Base-by-base conservation (phyloP, 2,329 filamentous ascomycete genomes). In the Colletotrichum tanaceti region DNA sequence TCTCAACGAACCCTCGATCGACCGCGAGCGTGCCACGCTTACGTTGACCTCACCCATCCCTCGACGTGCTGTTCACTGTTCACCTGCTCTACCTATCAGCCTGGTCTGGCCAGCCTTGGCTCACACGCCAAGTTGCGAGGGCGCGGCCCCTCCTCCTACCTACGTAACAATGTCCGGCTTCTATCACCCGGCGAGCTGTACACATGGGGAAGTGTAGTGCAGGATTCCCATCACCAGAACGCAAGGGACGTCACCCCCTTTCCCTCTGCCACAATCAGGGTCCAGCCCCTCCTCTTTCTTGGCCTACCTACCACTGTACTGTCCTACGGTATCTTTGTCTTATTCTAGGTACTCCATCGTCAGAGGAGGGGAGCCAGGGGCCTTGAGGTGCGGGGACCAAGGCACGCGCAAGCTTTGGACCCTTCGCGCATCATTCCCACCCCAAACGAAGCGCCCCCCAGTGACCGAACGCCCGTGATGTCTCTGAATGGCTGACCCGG, bases 191-290 rank as follows among this genome's bases (percentile, higher is more conserved):
- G 28, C 28, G 41, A 9, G 49, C 38, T 14, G 2, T 4, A 22
- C 47, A 18, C 24, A 7, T 9, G 7, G 50, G 14, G 9, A 39
- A 32, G 28, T 32, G 28, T 32, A 32, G 28, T 32, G 46, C n/a
- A 50, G 24, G 43, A 20, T 41, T 9, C 22, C 50, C 38, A 24
- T 43, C 5, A 39, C 11, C 55, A 28, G 22, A 46, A 49, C 60
- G 65, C 55, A 57, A 65, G 65, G 65, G 62, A 68, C 61, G 66
- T 69, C 62, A 68, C 57, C 18, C 28, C 28, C 28, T 32, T 32
- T 7, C 28, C 28, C 20, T 22, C 22, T 61, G 13, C 47, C 47
- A 22, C 11, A 43, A 28, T 43, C 49, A 65, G 53, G 59, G 52
- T 49, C 41, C 65, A 65, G 52, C 47, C 50, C 47, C 50, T 32